Percentiles rank a stretch among this genome's conserved stretches.
These are phyloP conservation scores for Salvia hispanica DNA, from an alignment of 257 asterid genomes.

Conservation along the genomic window DNA sequence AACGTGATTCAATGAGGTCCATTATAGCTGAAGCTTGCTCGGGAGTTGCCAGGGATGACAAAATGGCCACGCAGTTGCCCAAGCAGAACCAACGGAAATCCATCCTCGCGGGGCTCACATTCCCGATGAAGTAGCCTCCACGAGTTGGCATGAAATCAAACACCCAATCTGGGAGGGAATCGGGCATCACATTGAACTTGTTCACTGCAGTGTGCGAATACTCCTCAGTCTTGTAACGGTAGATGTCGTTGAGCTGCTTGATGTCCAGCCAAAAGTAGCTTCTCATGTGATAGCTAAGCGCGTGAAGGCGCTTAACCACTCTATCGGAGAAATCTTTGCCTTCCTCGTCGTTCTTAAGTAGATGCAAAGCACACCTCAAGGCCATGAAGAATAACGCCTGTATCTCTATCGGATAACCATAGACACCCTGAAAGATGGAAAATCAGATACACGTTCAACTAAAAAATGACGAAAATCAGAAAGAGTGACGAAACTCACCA, in stretches of 20 bases:
- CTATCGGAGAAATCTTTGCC: conserved; percentile 60
- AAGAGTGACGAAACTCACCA: conserved; percentile 50
- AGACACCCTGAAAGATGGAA: conserved; percentile 62
- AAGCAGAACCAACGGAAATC: conserved; percentile 93
- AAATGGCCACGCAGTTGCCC: conserved; percentile 81
- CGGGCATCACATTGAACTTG: conserved; percentile 92
- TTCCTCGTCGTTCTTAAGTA: conserved; percentile 76
- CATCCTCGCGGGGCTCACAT: conserved; percentile 89
- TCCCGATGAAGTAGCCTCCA: conserved; percentile 89
- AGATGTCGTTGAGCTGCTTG: conserved; percentile 77
- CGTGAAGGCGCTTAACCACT: conserved; percentile 71
- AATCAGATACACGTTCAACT: background rate
- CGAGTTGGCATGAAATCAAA: conserved; percentile 87
- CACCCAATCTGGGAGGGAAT: conserved; percentile 88
- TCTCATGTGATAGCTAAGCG: conserved; percentile 87
- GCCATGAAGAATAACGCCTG: conserved; percentile 94
- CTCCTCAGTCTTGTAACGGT: conserved; percentile 87
- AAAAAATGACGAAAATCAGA: background rate
- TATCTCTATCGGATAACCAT: conserved; percentile 89
- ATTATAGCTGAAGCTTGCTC: conserved; percentile 90
- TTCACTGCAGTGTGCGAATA: conserved; percentile 93
- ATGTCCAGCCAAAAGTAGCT: conserved; percentile 88
- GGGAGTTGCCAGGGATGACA: conserved; percentile 82
- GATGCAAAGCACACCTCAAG: conserved; percentile 65
- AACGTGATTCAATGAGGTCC: conserved; percentile 86